Conservation (phyloP, 176 grass and related monocot genomes). For the Canna indica region DNA sequence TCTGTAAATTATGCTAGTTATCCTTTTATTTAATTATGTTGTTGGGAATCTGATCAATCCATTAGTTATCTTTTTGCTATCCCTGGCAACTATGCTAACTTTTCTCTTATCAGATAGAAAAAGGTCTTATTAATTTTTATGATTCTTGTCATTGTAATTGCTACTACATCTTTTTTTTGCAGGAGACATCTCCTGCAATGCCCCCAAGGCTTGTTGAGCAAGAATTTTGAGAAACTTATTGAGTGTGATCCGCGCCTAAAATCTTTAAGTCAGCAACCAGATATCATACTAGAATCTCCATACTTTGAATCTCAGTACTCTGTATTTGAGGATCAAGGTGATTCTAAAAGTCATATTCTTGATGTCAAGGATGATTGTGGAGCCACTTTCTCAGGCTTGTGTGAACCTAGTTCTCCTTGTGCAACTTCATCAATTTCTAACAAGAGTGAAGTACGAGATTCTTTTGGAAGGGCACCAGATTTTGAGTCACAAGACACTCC, state of each 20-base stretch:
- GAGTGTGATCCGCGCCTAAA: slow-evolving; percentile 58
- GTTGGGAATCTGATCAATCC: no score
- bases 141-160: no score
- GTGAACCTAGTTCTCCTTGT: slow-evolving; percentile 21
- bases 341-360: slow-evolving; percentile 39
- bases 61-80: neutral
- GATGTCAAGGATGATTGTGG: slow-evolving; percentile 50
- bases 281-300: slow-evolving; percentile 30
- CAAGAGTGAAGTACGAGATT: slow-evolving; percentile 35
- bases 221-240: slow-evolving; percentile 76
- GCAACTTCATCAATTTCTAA: slow-evolving; percentile 21
- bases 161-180: neutral
- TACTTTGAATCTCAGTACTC: slow-evolving; percentile 35
- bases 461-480: slow-evolving; percentile 38
- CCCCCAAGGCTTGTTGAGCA: slow-evolving; percentile 46
- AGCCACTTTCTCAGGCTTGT: slow-evolving; percentile 35
- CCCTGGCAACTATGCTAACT: neutral
- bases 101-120: neutral
- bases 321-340: slow-evolving; percentile 49
- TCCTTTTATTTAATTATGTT: no score
- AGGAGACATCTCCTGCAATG: slow-evolving; percentile 76
- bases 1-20: no score
- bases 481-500: slow-evolving; percentile 34
- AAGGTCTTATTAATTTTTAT: no score
- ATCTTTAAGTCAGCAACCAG: slow-evolving; percentile 42